These are phyloP conservation scores for Saitozyma sp. DNA, from an alignment of 768 basidiomycete species.

Conservation along the genomic window DNA sequence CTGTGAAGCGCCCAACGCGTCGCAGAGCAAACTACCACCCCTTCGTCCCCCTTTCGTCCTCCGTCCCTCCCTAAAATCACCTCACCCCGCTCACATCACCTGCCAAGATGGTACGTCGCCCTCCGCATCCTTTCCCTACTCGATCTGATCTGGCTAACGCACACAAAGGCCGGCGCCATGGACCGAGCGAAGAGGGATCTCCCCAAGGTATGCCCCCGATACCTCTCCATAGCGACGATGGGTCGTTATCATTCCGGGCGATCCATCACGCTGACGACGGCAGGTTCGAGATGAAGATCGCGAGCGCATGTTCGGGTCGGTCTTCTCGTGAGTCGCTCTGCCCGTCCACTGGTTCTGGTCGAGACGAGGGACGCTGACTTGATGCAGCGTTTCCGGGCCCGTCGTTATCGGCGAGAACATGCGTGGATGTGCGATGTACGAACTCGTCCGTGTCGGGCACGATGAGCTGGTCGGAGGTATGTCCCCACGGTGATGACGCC, in stretches of 20 bases:
- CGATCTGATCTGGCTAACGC: conserved; percentile 3
- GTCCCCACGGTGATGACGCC: conserved; percentile 12
- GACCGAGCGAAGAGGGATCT: conserved; percentile 85
- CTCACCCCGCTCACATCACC: background rate
- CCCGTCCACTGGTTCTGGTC: conserved; percentile 44
- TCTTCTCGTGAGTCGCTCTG: conserved; percentile 40
- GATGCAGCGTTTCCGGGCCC: conserved; percentile 94
- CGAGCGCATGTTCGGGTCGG: conserved; percentile 61
- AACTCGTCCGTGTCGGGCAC: conserved; percentile 81
- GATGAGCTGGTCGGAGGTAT: conserved; percentile 95
- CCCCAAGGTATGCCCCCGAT: conserved; percentile 57
- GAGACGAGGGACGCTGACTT: background rate
- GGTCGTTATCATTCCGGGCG: too few species aligned
- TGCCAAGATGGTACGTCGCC: conserved; percentile 17
- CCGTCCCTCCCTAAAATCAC: too few species aligned
- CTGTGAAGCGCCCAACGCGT: too few species aligned
- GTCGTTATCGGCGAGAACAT: conserved; percentile 96
- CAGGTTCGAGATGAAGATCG: conserved; percentile 81
- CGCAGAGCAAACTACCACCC: too few species aligned
- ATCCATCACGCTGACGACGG: conserved; percentile 1
- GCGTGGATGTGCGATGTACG: conserved; percentile 93
- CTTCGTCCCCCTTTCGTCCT: too few species aligned
- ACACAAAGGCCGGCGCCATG: conserved; percentile 79
- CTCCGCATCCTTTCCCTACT: too few species aligned
- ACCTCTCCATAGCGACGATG: background rate